Evolutionary conservation across 306 rosid species (phyloP), one percentile per base, ranked within the genome.

Genomic region (Trichosanthes truncata): DNA sequence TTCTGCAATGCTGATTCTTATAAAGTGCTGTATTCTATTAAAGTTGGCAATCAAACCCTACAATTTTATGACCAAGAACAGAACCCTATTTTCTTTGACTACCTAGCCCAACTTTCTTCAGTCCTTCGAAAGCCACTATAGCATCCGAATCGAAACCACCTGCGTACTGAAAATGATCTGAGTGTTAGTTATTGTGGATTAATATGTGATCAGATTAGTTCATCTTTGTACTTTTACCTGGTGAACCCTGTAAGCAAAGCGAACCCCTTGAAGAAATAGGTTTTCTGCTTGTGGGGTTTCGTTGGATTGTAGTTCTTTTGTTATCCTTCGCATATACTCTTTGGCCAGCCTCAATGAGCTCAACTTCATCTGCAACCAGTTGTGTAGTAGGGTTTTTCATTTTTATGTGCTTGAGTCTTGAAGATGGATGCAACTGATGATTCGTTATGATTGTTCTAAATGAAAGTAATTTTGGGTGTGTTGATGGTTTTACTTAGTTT

Each of bases 121-220:
- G 85, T 68, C 84, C 92, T 79, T 90, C 89, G 74, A 95, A 95
- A 67, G 84, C 82, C 51, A 77, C 79, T 73, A 82, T 74, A 13
- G 97, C 80, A 73, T 88, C 91, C 5, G 82, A 69, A 83, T 95
- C 91, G 80, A 95, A 95, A 35, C 98, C 98, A 65, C 98, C 97
- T 90, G 97, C 98, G 85, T 91, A 92, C 97, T 95, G 96, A 76
- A 89, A 20, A 43, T 7, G 40, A 0, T 71, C 52, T 71, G 55
- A 17, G 33, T 57, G 29, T 81, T 75, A 79, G 79, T 82, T 80
- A 81, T 80, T 38, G 3, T 21, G 51, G 29, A 63, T 18, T 14
- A 62, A 33, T 36, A 49, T 9, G n/a, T 51, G 26, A 46, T 9
- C 15, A 29, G 15, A 59, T 51, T 29, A 53, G 21, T 46, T 36